Evolutionary conservation across 2,329 filamentous ascomycete species (phyloP).

Genomic region (Fusarium globosum): DNA sequence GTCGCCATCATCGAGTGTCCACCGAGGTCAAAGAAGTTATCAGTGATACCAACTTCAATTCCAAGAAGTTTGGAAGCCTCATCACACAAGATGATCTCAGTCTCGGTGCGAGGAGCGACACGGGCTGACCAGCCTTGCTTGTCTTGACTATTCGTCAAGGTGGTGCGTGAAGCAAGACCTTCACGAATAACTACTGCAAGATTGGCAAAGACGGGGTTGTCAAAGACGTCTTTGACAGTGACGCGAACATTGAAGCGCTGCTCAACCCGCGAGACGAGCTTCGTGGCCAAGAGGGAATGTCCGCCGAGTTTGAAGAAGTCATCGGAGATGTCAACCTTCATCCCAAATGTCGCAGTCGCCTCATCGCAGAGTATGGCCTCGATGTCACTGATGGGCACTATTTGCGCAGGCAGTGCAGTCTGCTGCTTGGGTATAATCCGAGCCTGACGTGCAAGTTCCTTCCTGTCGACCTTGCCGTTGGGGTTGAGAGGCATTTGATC

Average conservation of each 20-base stretch:
- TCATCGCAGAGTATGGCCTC: not conserved
- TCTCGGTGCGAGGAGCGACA: not conserved
- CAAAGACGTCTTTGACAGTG: slow-evolving; percentile 8
- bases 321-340: not conserved
- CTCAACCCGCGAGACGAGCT: slow-evolving; percentile 1
- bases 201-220: not conserved
- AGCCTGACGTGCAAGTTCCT: slow-evolving; percentile 14
- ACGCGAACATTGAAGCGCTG: not conserved
- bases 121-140: not conserved
- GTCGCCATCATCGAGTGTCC: slow-evolving; percentile 18
- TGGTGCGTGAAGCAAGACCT: not conserved
- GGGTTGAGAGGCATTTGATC: slow-evolving; percentile 43
- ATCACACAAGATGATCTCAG: not conserved
- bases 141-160: not conserved
- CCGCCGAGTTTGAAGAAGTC: slow-evolving; percentile 18
- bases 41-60: slow-evolving; percentile 2
- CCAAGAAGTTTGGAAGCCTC: not conserved
- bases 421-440: not conserved
- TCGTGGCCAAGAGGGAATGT: slow-evolving; percentile 10
- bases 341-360: not conserved
- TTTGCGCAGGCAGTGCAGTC: not conserved
- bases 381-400: not conserved
- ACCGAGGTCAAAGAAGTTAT: slow-evolving; percentile 18
- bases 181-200: not conserved
- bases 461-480: slow-evolving; percentile 43